These are phyloP conservation scores for Paramecium octaurelia DNA, from an alignment of 73 alveolate genomes.

Conservation along the genomic window DNA sequence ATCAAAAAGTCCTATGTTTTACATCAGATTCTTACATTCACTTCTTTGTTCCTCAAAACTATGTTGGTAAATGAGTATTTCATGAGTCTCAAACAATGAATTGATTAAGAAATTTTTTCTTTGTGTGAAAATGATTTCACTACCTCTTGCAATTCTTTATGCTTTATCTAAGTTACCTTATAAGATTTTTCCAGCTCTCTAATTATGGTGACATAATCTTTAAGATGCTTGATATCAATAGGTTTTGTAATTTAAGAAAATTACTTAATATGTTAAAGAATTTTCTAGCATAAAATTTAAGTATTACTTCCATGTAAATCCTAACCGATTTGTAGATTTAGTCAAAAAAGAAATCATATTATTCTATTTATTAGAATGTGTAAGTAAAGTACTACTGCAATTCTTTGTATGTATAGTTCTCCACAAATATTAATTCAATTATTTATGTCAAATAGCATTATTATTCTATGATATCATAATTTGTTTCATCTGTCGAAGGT, in stretches of 20 bases:
- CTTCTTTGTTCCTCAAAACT: neutral
- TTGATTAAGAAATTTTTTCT: neutral
- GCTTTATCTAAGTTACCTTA: neutral
- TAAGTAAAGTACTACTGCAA: neutral
- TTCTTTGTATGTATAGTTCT: neutral
- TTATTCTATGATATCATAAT: neutral
- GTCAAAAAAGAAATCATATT: neutral
- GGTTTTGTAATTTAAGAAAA: neutral
- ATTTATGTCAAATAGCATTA: slow-evolving; percentile 7
- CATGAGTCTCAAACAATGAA: neutral
- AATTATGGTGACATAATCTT: neutral
- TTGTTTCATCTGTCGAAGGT: slow-evolving; percentile 28
- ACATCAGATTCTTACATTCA: neutral
- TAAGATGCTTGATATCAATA: neutral
- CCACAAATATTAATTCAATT: neutral
- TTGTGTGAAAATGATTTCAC: neutral
- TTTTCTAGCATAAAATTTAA: neutral
- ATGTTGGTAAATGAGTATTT: neutral
- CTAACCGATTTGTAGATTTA: neutral
- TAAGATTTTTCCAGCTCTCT: neutral
- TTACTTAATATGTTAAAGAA: neutral
- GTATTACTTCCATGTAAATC: neutral
- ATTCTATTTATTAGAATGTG: neutral
- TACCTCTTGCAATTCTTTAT: neutral
- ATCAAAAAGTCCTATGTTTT: neutral